These are phyloP conservation scores for Xylariaceae sp. DNA, from an alignment of 2,329 filamentous ascomycete genomes.

Conservation along the genomic window DNA sequence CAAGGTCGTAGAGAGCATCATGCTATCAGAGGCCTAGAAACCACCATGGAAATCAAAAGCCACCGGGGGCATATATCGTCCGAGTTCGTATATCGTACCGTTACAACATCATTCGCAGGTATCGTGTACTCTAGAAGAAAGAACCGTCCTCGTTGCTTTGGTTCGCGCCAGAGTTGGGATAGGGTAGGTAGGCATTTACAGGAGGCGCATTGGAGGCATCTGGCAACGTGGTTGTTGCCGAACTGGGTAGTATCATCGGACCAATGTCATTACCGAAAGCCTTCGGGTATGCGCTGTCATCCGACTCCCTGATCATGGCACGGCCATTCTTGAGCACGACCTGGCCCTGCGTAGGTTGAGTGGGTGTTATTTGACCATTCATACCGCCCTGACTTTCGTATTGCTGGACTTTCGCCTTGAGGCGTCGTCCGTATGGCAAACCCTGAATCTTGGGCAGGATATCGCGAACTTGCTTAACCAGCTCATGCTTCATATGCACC, in stretches of 20 bases:
- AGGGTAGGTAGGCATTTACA: constrained; percentile 28
- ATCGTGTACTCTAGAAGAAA: constrained; percentile 29
- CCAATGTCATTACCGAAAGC: constrained; percentile 31
- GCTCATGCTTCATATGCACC: constrained; percentile 61
- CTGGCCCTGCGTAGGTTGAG: constrained; percentile 51
- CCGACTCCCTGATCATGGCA: constrained; percentile 37
- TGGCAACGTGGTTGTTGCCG: constrained; percentile 31
- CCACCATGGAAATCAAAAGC: constrained; percentile 24
- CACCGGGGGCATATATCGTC: constrained; percentile 24
- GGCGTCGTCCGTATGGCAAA: constrained; percentile 90
- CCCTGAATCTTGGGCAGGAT: constrained; percentile 79
- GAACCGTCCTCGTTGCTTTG: constrained; percentile 17
- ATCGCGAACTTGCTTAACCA: constrained; percentile 81
- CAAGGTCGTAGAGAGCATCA: constrained; percentile 32
- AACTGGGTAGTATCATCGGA: constrained; percentile 34
- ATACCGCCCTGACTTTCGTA: constrained; percentile 46
- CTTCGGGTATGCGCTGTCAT: constrained; percentile 32
- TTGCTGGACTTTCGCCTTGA: constrained; percentile 77
- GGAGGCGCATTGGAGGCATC: constrained; percentile 23
- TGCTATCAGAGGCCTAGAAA: constrained; percentile 27
- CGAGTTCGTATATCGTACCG: constrained; percentile 31
- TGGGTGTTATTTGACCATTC: constrained; percentile 48
- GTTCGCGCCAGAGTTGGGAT: constrained; percentile 25
- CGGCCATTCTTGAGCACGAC: constrained; percentile 45
- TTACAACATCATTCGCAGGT: constrained; percentile 25